These are phyloP conservation scores for Ophiostoma sp. DNA, from an alignment of 2,329 filamentous ascomycete genomes.

Conservation along the genomic window DNA sequence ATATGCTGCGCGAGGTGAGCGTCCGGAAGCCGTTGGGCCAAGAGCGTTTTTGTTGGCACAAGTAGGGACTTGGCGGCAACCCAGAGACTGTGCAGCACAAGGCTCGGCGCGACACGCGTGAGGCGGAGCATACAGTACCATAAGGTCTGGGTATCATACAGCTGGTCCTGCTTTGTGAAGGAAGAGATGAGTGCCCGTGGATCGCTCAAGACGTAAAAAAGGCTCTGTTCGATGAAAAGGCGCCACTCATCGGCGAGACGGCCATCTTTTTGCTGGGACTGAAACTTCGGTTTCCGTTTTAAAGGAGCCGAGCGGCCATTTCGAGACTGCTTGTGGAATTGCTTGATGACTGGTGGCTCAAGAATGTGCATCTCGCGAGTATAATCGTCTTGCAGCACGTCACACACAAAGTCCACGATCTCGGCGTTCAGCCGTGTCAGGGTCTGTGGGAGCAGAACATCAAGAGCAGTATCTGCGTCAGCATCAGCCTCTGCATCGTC, in stretches of 20 bases:
- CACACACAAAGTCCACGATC: slow-evolving; percentile 60
- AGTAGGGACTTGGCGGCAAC: slow-evolving; percentile 60
- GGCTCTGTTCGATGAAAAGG: slow-evolving; percentile 62
- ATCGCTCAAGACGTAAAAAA: slow-evolving; percentile 64
- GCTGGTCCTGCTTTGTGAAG: slow-evolving; percentile 54
- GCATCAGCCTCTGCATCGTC: not conserved
- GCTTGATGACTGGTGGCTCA: slow-evolving; percentile 42
- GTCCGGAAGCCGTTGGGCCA: slow-evolving; percentile 43
- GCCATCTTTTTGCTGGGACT: slow-evolving; percentile 12
- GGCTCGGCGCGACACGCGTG: slow-evolving; percentile 55
- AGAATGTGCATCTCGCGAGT: slow-evolving; percentile 53
- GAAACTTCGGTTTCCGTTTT: slow-evolving; percentile 40
- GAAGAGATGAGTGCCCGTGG: slow-evolving; percentile 56
- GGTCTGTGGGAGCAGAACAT: slow-evolving; percentile 56
- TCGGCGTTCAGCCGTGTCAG: slow-evolving; percentile 55
- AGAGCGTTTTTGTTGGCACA: slow-evolving; percentile 50
- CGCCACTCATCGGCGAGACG: slow-evolving; percentile 54
- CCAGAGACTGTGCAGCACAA: slow-evolving; percentile 67
- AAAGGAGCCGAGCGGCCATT: slow-evolving; percentile 35
- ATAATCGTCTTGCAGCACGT: slow-evolving; percentile 58
- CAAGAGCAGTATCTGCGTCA: slow-evolving; percentile 35
- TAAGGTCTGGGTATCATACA: slow-evolving; percentile 61
- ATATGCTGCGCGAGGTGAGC: slow-evolving; percentile 41
- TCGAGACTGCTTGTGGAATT: slow-evolving; percentile 34
- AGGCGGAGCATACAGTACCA: slow-evolving; percentile 65